Percentiles rank a stretch among this genome's conserved stretches.
Evolutionary conservation across 2,329 filamentous ascomycete species (phyloP).

Genomic region (Phialemonium atrogriseum): DNA sequence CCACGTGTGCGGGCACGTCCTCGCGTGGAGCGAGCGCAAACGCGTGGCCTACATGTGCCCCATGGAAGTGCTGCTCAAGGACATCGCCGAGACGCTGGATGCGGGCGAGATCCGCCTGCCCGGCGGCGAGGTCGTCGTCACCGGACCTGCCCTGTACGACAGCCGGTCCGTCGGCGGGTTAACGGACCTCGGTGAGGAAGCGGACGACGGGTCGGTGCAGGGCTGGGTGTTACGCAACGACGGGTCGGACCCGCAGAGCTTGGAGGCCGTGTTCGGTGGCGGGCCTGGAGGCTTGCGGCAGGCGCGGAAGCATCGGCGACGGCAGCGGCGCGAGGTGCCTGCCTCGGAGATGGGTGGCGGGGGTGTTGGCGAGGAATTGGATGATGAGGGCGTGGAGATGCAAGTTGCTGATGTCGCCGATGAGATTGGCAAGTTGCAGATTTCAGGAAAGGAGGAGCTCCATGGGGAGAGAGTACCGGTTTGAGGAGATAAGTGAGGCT

Average conservation of each 20-base stretch:
- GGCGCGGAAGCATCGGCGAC: no score
- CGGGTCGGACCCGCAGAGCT: not conserved
- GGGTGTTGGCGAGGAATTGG: constrained; percentile 9
- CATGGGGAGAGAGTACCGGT: no score
- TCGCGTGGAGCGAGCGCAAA: constrained; percentile 78
- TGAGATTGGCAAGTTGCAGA: constrained; percentile 9
- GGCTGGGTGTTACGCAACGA: no score
- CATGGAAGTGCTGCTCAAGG: constrained; percentile 82
- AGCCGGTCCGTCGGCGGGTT: not conserved
- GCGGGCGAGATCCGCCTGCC: constrained; percentile 66
- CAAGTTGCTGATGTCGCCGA: constrained; percentile 10
- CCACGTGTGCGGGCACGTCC: constrained; percentile 77
- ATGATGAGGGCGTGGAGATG: constrained; percentile 13
- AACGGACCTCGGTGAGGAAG: not conserved
- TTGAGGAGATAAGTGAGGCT: no score
- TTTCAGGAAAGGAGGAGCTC: constrained; percentile 7
- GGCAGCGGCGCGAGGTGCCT: no score
- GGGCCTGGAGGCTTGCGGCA: no score
- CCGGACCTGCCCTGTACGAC: not conserved
- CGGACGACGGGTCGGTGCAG: not conserved
- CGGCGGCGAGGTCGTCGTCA: constrained; percentile 33
- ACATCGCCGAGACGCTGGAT: constrained; percentile 72
- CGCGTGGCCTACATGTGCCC: constrained; percentile 86
- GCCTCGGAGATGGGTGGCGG: no score
- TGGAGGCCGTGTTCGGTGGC: not conserved